phyloP scores from a whole-genome alignment of 176 grass and related monocot genomes.

The Carex parvula region DNA sequence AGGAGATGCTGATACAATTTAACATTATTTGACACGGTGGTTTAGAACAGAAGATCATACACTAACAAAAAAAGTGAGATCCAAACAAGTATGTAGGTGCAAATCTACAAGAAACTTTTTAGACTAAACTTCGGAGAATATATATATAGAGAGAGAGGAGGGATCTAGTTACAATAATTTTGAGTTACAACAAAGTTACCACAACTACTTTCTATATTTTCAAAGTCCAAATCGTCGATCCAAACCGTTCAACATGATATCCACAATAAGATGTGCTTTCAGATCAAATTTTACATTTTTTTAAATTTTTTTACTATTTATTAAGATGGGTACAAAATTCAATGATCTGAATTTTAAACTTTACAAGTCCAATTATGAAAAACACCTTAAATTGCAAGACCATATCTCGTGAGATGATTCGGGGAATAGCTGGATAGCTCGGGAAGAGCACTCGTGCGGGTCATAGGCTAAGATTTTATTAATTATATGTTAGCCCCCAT shows the following conservation, averaged over 20 bases:
- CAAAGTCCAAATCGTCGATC: too few species aligned
- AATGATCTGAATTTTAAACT: too few species aligned
- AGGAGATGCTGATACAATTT: background rate
- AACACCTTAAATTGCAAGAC: background rate
- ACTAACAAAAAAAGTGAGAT: background rate
- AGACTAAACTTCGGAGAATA: constrained; percentile 29
- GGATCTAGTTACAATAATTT: too few species aligned
- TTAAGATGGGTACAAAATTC: too few species aligned
- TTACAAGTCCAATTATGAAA: constrained; percentile 34
- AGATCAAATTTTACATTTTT: too few species aligned
- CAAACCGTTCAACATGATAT: too few species aligned
- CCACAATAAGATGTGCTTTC: too few species aligned
- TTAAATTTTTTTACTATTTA: too few species aligned
- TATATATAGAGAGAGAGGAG: constrained; percentile 2
- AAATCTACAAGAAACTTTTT: constrained; percentile 35
- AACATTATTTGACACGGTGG: background rate
- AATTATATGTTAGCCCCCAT: constrained; percentile 23
- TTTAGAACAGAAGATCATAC: background rate
- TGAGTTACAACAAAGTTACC: too few species aligned
- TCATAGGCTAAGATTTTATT: constrained; percentile 60
- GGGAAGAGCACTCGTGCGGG: constrained; percentile 88
- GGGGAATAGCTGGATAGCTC: constrained; percentile 72
- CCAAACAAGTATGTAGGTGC: background rate
- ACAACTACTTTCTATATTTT: too few species aligned
- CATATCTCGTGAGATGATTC: constrained; percentile 62